A percentile compares a stretch with the other conserved stretches of the same genome.
These are phyloP conservation scores for Tetrahymena thermophila DNA, from an alignment of 73 alveolate species.

Conservation along the genomic window DNA sequence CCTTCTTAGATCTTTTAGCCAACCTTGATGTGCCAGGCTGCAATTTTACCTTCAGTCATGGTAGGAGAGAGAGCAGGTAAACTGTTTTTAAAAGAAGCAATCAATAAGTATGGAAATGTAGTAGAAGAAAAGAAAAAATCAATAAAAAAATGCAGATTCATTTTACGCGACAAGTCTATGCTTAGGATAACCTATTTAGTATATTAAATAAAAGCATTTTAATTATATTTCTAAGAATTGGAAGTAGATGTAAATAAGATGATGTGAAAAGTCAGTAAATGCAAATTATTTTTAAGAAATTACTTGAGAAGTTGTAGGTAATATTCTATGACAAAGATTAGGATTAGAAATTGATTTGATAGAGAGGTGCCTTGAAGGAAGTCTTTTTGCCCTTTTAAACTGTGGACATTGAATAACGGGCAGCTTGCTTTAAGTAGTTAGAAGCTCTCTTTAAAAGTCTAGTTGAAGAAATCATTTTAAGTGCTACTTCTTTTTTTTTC, in stretches of 20 bases:
- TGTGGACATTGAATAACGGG: background rate
- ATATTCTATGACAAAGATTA: background rate
- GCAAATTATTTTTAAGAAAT: background rate
- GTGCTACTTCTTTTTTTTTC: background rate
- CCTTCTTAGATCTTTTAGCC: conserved; percentile 78
- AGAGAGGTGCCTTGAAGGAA: background rate
- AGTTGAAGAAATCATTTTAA: background rate
- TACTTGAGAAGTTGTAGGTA: background rate
- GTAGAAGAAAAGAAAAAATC: background rate
- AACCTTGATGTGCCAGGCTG: conserved; percentile 70
- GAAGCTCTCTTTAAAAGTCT: background rate
- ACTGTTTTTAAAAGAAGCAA: background rate
- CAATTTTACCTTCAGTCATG: conserved; percentile 81
- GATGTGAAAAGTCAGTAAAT: background rate
- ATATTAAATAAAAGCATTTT: background rate
- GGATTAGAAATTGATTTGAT: background rate
- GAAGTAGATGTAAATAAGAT: background rate
- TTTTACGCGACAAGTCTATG: background rate
- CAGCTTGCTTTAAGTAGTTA: background rate
- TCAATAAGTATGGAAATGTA: background rate
- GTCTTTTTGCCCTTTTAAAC: background rate
- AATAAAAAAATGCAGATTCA: background rate
- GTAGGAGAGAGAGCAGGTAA: conserved; percentile 66
- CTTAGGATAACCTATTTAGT: background rate
- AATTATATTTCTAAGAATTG: background rate